These are phyloP conservation scores for Wickerhamiella occidentalis DNA, from an alignment of 805 yeast species.

Conservation along the genomic window DNA sequence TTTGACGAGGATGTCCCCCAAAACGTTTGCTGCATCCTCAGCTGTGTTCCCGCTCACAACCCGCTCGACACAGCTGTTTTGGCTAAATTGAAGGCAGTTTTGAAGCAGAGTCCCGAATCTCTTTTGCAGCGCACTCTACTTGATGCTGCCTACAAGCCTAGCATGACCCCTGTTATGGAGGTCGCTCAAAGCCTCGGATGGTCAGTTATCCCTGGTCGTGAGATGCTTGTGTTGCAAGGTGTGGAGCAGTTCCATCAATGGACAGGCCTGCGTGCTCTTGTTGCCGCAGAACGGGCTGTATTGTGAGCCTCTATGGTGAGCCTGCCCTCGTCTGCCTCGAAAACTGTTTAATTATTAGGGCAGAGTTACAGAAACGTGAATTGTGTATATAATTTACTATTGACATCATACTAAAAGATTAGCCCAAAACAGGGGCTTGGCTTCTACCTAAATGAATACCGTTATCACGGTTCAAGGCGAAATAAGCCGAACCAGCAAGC, in stretches of 20 bases:
- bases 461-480: conserved; percentile 3
- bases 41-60: conserved; percentile 21
- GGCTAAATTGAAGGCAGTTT: conserved; percentile 10
- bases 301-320: neutral
- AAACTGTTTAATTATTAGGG: no score
- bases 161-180: conserved; percentile 73
- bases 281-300: conserved; percentile 20
- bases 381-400: neutral
- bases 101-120: conserved; percentile 35
- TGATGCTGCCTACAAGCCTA: conserved; percentile 93
- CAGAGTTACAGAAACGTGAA: no score
- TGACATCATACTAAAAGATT: neutral
- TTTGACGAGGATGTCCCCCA: conserved; percentile 50
- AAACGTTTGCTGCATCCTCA: conserved; percentile 36
- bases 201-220: conserved; percentile 81
- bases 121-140: conserved; percentile 40
- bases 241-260: conserved; percentile 72
- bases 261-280: conserved; percentile 33
- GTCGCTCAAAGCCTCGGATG: conserved; percentile 56
- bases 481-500: neutral
- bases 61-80: conserved; percentile 14
- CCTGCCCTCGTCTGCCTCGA: no score
- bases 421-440: conserved; percentile 8
- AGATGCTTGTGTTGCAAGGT: conserved; percentile 90
- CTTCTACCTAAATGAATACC: neutral